phyloP scores from a whole-genome alignment of 2,329 filamentous ascomycete genomes.

The Aspergillus bombycis region DNA sequence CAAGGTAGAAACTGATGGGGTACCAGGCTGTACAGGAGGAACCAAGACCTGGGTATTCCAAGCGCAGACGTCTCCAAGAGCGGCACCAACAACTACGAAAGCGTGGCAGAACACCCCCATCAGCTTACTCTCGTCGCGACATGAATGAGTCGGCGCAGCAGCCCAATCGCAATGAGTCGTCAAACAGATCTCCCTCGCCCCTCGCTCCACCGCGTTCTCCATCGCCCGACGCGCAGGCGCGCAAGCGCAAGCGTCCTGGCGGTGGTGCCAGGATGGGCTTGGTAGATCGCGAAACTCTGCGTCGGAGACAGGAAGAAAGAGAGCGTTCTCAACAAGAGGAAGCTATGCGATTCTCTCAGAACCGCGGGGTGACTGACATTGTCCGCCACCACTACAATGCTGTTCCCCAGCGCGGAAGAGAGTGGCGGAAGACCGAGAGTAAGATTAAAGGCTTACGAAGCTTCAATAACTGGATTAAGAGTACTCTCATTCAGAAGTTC shows the following conservation, averaged over 20 bases:
- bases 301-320: conserved; percentile 47
- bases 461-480: conserved; percentile 99
- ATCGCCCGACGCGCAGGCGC: conserved; percentile 40
- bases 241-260: conserved; percentile 51
- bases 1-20: conserved; percentile 33
- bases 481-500: conserved; percentile 95
- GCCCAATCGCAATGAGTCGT: conserved; percentile 29
- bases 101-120: conserved; percentile 41
- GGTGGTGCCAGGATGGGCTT: conserved; percentile 47
- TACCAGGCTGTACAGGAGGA: conserved; percentile 23
- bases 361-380: conserved; percentile 74
- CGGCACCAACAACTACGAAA: conserved; percentile 41
- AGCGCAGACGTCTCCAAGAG: conserved; percentile 45
- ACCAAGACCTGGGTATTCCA: conserved; percentile 27
- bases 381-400: conserved; percentile 95
- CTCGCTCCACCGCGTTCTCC: conserved; percentile 45
- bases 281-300: conserved; percentile 42
- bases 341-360: conserved; percentile 37
- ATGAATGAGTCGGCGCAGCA: conserved; percentile 22
- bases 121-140: conserved; percentile 46
- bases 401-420: conserved; percentile 87
- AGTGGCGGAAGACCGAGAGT: conserved; percentile 93
- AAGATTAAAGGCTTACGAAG: conserved; percentile 91
- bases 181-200: conserved; percentile 45
- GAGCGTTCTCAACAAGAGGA: conserved; percentile 46